Conservation (phyloP, 2,329 filamentous ascomycete genomes). For the Drechslerella stenobrocha region DNA sequence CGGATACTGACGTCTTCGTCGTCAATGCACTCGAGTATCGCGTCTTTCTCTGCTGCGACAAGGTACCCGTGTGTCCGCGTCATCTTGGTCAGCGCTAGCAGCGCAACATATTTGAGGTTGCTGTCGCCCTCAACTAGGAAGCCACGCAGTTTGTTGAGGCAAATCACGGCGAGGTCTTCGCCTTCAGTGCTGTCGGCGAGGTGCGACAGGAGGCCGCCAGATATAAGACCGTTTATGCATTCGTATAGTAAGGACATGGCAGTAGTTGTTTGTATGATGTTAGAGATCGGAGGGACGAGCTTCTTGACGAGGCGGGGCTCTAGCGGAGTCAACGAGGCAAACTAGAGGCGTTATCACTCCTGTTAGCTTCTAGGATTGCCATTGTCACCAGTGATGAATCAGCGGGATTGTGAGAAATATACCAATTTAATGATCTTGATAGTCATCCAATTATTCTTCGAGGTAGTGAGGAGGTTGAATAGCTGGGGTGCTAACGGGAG, state of each 20-base stretch:
- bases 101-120: conserved; percentile 94
- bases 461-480: conserved; percentile 88
- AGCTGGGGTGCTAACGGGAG: conserved; percentile 85
- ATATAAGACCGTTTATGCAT: conserved; percentile 97
- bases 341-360: conserved; percentile 60
- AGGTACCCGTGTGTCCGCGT: conserved; percentile 83
- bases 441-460: conserved; percentile 99
- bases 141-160: conserved; percentile 89
- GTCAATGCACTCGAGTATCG: conserved; percentile 94
- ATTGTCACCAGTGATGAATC: too few relatives aligned
- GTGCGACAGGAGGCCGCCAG: conserved; percentile 87
- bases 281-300: conserved; percentile 83
- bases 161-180: conserved; percentile 88
- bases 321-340: conserved; percentile 88
- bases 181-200: conserved; percentile 77
- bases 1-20: conserved; percentile 95
- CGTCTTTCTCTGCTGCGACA: conserved; percentile 89
- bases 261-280: conserved; percentile 88
- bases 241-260: conserved; percentile 99
- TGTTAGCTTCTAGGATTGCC: too few relatives aligned
- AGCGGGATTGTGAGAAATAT: conserved; percentile 53
- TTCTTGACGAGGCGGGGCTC: conserved; percentile 92
- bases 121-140: conserved; percentile 89
- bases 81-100: conserved; percentile 94
- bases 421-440: conserved; percentile 98